Evolutionary conservation across 164 flowering plant species (phyloP), one percentile per base, ranked within the genome.

Genomic region (Berberis vulgaris): DNA sequence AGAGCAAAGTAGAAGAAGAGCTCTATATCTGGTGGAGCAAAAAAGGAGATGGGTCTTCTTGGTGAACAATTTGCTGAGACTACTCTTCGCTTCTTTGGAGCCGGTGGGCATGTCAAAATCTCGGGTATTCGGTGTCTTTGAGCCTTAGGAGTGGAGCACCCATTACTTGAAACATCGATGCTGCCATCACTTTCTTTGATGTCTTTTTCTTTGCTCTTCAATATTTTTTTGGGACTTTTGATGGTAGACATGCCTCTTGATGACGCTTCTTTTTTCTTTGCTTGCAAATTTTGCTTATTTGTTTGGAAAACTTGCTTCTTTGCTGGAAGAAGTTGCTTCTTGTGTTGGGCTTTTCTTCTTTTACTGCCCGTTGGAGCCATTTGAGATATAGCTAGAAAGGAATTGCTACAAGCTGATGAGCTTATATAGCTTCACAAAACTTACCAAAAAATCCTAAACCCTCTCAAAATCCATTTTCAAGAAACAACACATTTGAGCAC

Each of bases 21-120:
- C 71, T 81, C 88, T 52, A 75, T 38, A 49, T 81, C 82, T 3
- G 85, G 82, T 26, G 82, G 71, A 65, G 72, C 59, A 60, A 77
- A 84, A 63, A 78, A 78, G 5, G 76, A 54, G 6, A 72, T 65
- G 13, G 77, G 61, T n/a, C 77, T 49, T n/a, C 55, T 65, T n/a
- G 43, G 66, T 8, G 76, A 40, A 4, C 72, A 62, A 45, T 49
- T 62, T n/a, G 49, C 65, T 9, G 73, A 40, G 12, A 63, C 55
- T 47, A 62, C 49, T 64, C 75, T 73, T 43, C 45, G 64, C 77
- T 84, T 84, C 74, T 75, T 84, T 39, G 88, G 88, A 12, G 88
- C 80, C 4, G 85, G 81, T 40, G 88, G 88, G 50, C 88, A 84
- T 0, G 78, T 41, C 6, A 67, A 54, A 1, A 46, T 59, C 70